A percentile compares a stretch with the other conserved stretches of the same genome.
These are phyloP conservation scores for Phytophthora macrochlamydospora DNA, from an alignment of 352 stramenopile genomes.

Conservation along the genomic window DNA sequence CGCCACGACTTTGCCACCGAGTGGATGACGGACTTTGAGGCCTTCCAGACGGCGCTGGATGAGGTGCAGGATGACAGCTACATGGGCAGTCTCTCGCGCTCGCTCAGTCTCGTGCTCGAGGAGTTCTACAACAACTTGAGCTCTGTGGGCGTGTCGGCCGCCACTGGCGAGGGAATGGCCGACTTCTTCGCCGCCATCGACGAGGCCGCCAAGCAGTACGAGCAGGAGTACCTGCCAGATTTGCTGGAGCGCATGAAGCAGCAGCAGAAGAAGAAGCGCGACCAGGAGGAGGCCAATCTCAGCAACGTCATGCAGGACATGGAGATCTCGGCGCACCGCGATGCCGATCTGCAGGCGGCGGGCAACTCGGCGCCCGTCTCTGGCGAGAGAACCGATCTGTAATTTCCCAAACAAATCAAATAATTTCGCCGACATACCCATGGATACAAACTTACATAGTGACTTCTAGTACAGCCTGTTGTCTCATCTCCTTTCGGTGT, in stretches of 20 bases:
- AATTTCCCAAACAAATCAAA: not conserved
- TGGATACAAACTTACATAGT: not conserved
- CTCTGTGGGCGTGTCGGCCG: conserved; percentile 94
- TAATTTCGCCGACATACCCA: not conserved
- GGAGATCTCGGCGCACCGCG: conserved; percentile 56
- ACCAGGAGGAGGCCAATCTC: conserved; percentile 58
- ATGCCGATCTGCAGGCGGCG: conserved; percentile 16
- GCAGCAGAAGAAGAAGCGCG: conserved; percentile 55
- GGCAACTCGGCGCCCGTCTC: conserved; percentile 3
- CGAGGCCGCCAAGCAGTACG: conserved; percentile 86
- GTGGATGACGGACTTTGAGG: conserved; percentile 99
- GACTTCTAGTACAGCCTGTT: too few relatives aligned
- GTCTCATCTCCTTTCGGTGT: not conserved
- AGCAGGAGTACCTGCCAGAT: conserved; percentile 86
- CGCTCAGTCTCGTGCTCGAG: conserved; percentile 87
- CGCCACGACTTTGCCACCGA: conserved; percentile 94
- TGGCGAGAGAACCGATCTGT: conserved; percentile 62
- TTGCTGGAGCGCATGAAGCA: conserved; percentile 69
- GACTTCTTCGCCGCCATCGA: conserved; percentile 94
- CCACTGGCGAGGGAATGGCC: conserved; percentile 95
- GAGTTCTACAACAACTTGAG: conserved; percentile 95
- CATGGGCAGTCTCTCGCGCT: conserved; percentile 92
- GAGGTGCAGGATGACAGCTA: conserved; percentile 90
- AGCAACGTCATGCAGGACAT: conserved; percentile 84
- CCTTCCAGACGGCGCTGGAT: conserved; percentile 97